Base-by-base conservation (phyloP, 805 yeast species). In the Candida mattraensis region DNA sequence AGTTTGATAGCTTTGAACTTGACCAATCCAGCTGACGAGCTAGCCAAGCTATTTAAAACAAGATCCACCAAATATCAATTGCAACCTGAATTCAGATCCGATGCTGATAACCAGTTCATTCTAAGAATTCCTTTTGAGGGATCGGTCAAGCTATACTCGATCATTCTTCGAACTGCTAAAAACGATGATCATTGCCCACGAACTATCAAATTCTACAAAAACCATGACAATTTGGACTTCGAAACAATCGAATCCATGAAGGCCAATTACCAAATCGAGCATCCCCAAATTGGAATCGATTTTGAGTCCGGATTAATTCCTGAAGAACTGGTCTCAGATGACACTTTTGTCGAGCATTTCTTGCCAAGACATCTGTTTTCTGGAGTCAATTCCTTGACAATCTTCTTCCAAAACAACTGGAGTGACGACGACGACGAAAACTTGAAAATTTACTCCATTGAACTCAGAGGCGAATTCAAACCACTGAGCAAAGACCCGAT, bases 81-180 rank as follows among this genome's bases (percentile, higher is more conserved):
- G 7, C 67, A 42, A 41, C 78, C 64, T 44, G 62, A 23, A 50
- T 61, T 64, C 54, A 79, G 29, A 64, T 76, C 59, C 1, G 96
- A 89, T 56, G 78, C 84, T 2, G 98, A 91, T 53, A 76, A 81
- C 40, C 96, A 91, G 56, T 46, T 89, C 47, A 73, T 89, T 20
- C 47, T 91, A 20, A 74, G 77, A 35, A 74, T 91, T 18, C 97
- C 96, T 18, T 91, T 91, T 51, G 78, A 82, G 9, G 50, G 51
- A 5, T 64, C 74, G 16, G 87, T 85, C 25, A 86, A 82, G 54
- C 60, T 91, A 22, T 85, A 76, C 54, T 83, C 95, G 3, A 47
- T 91, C 1, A 74, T 84, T 2, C 44, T 91, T 8, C 70, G 96
- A 46, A 72, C 88, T 0, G 68, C 78, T 37, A 80, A 78, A 1